Evolutionary conservation across 495 filamentous ascomycete species (phyloP).

Genomic region (Penicillium daleae): DNA sequence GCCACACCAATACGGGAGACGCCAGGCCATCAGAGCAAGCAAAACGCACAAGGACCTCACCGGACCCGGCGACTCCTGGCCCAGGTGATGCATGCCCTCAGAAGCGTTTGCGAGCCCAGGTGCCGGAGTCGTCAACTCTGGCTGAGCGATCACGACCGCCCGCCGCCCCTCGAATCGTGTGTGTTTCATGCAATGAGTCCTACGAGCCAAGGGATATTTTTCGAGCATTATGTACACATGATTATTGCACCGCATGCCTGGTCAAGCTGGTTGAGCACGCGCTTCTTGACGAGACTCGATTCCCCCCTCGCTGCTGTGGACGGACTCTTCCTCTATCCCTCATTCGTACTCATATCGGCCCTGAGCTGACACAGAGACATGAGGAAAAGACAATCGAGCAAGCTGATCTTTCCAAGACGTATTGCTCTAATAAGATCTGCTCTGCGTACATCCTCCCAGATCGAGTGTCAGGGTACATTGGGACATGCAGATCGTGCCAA

Average conservation of each 20-base stretch:
- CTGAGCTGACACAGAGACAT: background rate
- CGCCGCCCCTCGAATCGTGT: background rate
- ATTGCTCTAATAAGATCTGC: background rate
- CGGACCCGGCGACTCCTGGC: background rate
- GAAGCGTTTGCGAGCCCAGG: background rate
- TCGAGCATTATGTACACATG: background rate
- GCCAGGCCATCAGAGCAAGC: background rate
- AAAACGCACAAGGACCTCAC: background rate
- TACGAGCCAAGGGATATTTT: background rate
- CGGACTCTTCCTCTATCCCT: background rate
- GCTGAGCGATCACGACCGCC: background rate
- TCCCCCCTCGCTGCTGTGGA: background rate
- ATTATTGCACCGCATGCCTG: background rate
- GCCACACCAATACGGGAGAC: background rate
- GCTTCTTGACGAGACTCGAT: background rate
- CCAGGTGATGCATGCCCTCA: background rate
- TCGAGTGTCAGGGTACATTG: background rate
- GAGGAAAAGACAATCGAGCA: background rate
- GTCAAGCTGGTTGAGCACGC: background rate
- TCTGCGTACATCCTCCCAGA: background rate
- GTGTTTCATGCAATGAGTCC: background rate
- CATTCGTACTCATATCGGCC: background rate
- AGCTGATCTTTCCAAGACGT: background rate
- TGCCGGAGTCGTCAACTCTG: background rate
- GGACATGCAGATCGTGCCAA: background rate